These are phyloP conservation scores for Calycina marina DNA, from an alignment of 2,329 filamentous ascomycete species.

Conservation along the genomic window DNA sequence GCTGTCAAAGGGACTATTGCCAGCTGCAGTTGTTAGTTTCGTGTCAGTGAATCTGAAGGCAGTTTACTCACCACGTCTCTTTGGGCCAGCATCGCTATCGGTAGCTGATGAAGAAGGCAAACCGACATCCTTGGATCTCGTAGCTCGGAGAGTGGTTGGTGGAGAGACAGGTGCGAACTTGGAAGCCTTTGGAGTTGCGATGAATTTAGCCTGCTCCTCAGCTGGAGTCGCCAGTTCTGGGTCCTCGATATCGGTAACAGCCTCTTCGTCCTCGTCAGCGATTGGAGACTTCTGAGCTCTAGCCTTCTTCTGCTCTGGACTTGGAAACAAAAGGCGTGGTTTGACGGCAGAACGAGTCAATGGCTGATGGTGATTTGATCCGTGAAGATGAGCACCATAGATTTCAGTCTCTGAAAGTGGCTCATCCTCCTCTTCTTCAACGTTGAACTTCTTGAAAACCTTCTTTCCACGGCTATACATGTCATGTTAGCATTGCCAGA, in stretches of 20 bases:
- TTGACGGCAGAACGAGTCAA: constrained; percentile 56
- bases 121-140: constrained; percentile 36
- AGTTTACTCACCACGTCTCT: neutral
- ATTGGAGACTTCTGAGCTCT: constrained; percentile 45
- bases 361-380: constrained; percentile 26
- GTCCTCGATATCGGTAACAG: constrained; percentile 34
- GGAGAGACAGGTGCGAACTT: constrained; percentile 44
- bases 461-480: constrained; percentile 58
- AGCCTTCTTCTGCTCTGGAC: constrained; percentile 29
- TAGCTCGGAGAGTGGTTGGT: constrained; percentile 40
- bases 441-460: constrained; percentile 47
- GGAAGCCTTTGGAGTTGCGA: constrained; percentile 38
- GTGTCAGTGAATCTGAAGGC: neutral
- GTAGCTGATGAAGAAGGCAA: constrained; percentile 16
- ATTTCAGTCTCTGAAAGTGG: constrained; percentile 14
- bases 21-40: too few relatives aligned
- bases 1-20: constrained; percentile 46
- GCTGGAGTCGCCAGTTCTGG: constrained; percentile 11
- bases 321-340: constrained; percentile 54
- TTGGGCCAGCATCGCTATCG: constrained; percentile 6
- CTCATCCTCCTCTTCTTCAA: constrained; percentile 19
- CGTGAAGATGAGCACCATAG: constrained; percentile 23
- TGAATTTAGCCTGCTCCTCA: constrained; percentile 24
- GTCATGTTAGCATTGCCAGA: constrained; percentile 16
- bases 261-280: constrained; percentile 42